Percentiles rank a stretch among this genome's conserved stretches.
Conservation (phyloP, 148 eudicot species). For the Vaccinium vitisidaea region DNA sequence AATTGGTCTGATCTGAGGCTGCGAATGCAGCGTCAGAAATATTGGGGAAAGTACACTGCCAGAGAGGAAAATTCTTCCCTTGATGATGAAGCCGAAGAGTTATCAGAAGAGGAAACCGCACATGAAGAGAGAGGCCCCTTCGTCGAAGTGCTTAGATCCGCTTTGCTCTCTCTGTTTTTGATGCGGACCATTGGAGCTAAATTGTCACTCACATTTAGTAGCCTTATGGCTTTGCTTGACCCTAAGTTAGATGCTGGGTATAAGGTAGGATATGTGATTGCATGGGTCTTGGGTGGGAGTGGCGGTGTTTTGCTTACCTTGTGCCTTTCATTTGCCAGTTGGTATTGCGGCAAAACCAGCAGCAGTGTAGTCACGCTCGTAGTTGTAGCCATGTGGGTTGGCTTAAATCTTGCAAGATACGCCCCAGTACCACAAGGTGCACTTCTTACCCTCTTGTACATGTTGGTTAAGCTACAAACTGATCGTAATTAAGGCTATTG, state of each 20-base stretch:
- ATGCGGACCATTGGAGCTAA: conserved; percentile 67
- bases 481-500: conserved; percentile 42
- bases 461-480: conserved; percentile 70
- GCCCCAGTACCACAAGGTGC: conserved; percentile 82
- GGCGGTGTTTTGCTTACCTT: conserved; percentile 70
- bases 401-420: conserved; percentile 56
- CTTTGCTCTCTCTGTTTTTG: conserved; percentile 62
- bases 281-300: conserved; percentile 80
- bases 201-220: conserved; percentile 63
- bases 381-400: conserved; percentile 75
- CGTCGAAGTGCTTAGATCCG: conserved; percentile 58
- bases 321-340: conserved; percentile 77
- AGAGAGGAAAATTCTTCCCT: conserved; percentile 34
- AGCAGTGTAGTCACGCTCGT: conserved; percentile 62
- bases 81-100: conserved; percentile 38
- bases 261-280: conserved; percentile 64
- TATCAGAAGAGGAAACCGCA: conserved; percentile 26
- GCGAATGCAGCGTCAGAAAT: conserved; percentile 47
- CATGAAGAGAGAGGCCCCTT: conserved; percentile 62
- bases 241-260: conserved; percentile 69
- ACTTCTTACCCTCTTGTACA: conserved; percentile 73
- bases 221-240: conserved; percentile 65
- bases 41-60: conserved; percentile 32
- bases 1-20: conserved; percentile 56
- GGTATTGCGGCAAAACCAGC: conserved; percentile 87